Evolutionary conservation across 2,329 filamentous ascomycete genomes (phyloP).

Genomic region (Diplocarpon mali): DNA sequence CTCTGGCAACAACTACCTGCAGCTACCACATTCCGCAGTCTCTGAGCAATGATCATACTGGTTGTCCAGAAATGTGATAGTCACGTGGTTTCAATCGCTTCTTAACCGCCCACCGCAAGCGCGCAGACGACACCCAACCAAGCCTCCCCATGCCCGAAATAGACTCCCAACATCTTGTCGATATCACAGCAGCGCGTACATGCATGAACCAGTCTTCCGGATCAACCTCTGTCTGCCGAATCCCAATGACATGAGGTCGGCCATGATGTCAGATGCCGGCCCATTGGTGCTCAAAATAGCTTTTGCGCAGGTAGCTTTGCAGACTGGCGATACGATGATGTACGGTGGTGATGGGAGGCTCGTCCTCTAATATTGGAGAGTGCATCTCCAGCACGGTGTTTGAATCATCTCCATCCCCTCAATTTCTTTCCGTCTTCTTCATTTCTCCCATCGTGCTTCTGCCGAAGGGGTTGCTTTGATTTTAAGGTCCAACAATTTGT

Average conservation of each 20-base stretch:
- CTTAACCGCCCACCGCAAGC: conserved; percentile 8
- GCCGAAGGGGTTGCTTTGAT: not conserved
- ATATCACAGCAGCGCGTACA: conserved; percentile 11
- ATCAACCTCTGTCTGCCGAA: conserved; percentile 2
- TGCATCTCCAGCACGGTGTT: conserved; percentile 6
- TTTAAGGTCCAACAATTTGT: not conserved
- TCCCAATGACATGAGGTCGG: not conserved
- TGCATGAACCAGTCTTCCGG: conserved; percentile 8
- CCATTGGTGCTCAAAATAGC: conserved; percentile 9
- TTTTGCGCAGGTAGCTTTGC: not conserved
- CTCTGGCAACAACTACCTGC: no score
- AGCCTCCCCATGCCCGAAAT: conserved; percentile 5
- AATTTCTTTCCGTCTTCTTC: conserved; percentile 4
- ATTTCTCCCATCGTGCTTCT: not conserved
- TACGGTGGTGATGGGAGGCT: conserved; percentile 4
- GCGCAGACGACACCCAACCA: conserved; percentile 4
- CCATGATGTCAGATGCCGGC: conserved; percentile 6
- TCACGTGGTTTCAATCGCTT: not conserved
- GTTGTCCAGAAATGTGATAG: not conserved
- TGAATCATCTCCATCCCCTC: conserved; percentile 8
- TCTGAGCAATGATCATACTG: no score
- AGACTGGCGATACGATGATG: conserved; percentile 12
- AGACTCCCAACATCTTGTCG: conserved; percentile 5
- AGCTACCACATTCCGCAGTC: no score
- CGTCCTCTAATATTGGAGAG: conserved; percentile 3